phyloP scores from a whole-genome alignment of 805 yeast genomes.

The Brettanomyces nanus region DNA sequence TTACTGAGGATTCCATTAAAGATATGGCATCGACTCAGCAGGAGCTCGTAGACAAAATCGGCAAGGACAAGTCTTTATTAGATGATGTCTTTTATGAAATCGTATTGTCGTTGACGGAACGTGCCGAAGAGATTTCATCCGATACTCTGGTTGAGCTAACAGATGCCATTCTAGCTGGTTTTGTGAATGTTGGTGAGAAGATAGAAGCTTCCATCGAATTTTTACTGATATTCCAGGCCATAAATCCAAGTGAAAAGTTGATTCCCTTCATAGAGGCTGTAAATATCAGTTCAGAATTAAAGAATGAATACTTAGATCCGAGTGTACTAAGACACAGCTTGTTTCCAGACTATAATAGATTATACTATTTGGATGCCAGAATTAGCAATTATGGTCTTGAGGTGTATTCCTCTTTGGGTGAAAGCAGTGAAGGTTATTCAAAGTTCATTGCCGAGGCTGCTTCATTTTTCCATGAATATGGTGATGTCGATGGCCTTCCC shows the following conservation, averaged over 20 bases:
- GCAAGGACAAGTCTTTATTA: slow-evolving; percentile 6
- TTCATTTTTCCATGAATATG: slow-evolving; percentile 24
- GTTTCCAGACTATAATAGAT: slow-evolving; percentile 22
- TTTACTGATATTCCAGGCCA: slow-evolving; percentile 19
- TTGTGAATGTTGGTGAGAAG: slow-evolving; percentile 15
- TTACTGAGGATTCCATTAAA: background rate
- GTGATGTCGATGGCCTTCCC: slow-evolving; percentile 26
- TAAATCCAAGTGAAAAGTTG: slow-evolving; percentile 14
- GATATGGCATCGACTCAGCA: background rate
- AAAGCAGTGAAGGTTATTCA: slow-evolving; percentile 73
- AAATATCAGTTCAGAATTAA: slow-evolving; percentile 20
- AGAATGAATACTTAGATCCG: slow-evolving; percentile 22
- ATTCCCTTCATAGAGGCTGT: slow-evolving; percentile 18
- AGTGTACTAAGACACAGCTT: slow-evolving; percentile 19
- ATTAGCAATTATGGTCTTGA: slow-evolving; percentile 22
- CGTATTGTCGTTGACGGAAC: slow-evolving; percentile 15
- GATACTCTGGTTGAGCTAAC: slow-evolving; percentile 12
- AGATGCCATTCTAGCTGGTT: slow-evolving; percentile 13
- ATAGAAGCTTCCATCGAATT: slow-evolving; percentile 18
- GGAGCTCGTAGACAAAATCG: slow-evolving; percentile 7
- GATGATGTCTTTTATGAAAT: slow-evolving; percentile 23
- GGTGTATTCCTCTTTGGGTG: slow-evolving; percentile 55
- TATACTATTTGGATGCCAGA: slow-evolving; percentile 24
- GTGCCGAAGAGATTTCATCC: slow-evolving; percentile 14
- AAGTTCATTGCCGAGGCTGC: slow-evolving; percentile 46